Evolutionary conservation across 2,329 filamentous ascomycete genomes (phyloP), one percentile per base, ranked within the genome.

Genomic region (Penicillium sp.): DNA sequence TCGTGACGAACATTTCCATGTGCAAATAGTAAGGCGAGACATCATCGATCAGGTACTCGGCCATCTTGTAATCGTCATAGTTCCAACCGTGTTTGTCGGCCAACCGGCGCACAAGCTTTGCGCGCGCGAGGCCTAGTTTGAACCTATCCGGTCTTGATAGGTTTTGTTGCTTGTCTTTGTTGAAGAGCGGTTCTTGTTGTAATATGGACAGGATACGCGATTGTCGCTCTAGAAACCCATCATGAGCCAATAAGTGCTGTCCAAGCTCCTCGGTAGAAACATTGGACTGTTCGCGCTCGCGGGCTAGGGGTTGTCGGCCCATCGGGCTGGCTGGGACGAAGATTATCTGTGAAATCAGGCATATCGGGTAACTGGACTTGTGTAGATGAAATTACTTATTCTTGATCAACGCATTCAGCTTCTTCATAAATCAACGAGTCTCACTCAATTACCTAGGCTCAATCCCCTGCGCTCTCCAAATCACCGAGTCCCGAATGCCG

Each of bases 1-100:
- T 79, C 4, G 75, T 73, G 58, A 72, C 65, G 54, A 79, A 79
- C 77, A 80, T 79, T 47, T 67, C 67, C 57, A 72, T 69, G 46
- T 80, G 77, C 35, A 81, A 67, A 60, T 75, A 73, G 57, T 77
- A 80, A 3, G 77, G 77, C 31, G 71, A 75, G 54, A 79, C 77
- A 60, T 80, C 77, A 50, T 80, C 77, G 35, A 73, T 73, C 9
- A 80, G 67, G 57, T 80, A 79, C 54, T 74, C 73, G 0, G 74
- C 73, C 73, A 80, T 79, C 41, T 69, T 67, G 49, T 75, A 73
- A 50, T 80, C 77, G n/a, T 76, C 73, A 27, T 68, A 58, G 52
- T 72, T 69, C 77, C 77, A 80, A 34, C 64, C 61, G 59, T 78
- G 66, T 50, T 75, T 68, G 41, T 74, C 68, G 7, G 67, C 66